phyloP scores from a whole-genome alignment of 257 asterid species.

The Solanum commersonii region DNA sequence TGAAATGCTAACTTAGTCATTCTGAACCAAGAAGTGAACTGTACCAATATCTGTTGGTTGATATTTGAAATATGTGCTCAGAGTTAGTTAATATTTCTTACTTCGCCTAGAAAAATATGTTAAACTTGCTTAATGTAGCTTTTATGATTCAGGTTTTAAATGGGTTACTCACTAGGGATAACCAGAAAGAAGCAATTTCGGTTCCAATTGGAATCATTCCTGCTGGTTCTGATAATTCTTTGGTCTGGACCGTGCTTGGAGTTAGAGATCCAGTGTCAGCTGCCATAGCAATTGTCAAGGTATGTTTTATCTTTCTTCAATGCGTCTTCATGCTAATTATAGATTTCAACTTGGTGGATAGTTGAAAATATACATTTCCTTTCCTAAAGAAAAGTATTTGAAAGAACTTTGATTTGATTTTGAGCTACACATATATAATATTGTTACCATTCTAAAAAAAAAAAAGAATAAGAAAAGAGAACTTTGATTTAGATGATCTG shows the following conservation, averaged over 20 bases:
- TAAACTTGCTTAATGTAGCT: neutral
- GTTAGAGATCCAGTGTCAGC: constrained; percentile 96
- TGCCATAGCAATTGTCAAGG: constrained; percentile 93
- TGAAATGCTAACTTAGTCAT: neutral
- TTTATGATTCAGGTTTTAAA: constrained; percentile 67
- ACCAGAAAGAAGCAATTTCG: constrained; percentile 92
- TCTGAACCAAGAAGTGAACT: neutral
- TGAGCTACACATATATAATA: neutral
- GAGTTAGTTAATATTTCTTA: neutral
- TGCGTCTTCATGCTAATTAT: neutral
- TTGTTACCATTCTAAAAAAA: neutral
- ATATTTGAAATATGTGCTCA: neutral
- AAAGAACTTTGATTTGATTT: neutral
- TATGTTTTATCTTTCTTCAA: constrained; percentile 3
- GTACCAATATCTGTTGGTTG: neutral
- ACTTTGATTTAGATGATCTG: neutral
- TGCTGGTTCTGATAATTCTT: constrained; percentile 98
- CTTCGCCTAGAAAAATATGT: neutral
- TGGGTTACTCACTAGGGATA: constrained; percentile 88
- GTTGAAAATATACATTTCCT: neutral
- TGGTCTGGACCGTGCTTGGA: constrained; percentile 99
- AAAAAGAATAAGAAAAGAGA: neutral
- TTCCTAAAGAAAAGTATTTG: neutral
- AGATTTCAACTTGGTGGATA: neutral
- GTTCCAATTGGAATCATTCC: constrained; percentile 96